Base-by-base conservation (phyloP, 2,329 filamentous ascomycete species). In the Fusarium denticulatum region DNA sequence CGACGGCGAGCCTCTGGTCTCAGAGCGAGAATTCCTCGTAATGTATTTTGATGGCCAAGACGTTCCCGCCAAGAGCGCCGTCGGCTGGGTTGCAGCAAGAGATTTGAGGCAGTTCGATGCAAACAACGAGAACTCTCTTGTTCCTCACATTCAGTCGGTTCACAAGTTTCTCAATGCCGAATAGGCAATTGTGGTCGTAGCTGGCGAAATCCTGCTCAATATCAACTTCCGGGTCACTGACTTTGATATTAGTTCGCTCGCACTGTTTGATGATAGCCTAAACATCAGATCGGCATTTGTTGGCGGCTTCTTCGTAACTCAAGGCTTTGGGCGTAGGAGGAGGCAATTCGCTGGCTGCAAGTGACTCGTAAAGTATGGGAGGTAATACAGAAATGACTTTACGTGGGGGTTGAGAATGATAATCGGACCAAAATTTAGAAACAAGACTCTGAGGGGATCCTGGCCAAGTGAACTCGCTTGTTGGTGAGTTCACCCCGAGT, bases 211-310 rank as follows among this genome's bases (percentile, higher is more conserved):
- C n/a, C 3, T 28, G 36, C 5, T 6, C 87, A 78, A 90, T 76
- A 73, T 89, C 87, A 80, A 85, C 89, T 3, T 85, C 87, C 2
- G 89, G 88, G 72, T 93, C 91, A 24, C 92, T 88, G 79, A 96
- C 96, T 77, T 94, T 92, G 79, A 92, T 92, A 76, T 96, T 96
- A 39, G 95, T 86, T 26, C 93, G 86, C 72, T 87, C 85, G 81
- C 93, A 96, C 75, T 90, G 88, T 67, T 87, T 83, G 50, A 89
- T 88, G 64, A 90, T 90, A 77, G 89, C 89, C 60, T 85, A 81
- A 30, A 86, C 91, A 82, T 85, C 92, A 50, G 87, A 86, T 18
- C 85, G 86, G 78, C 91, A 93, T 73, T 91, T 87, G n/a, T 90
- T 88, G 3, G 84, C 87, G 0, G 90, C 91, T 46, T 90, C 86